phyloP scores from a whole-genome alignment of 129 eudicot species.

The Silybum marianum region DNA sequence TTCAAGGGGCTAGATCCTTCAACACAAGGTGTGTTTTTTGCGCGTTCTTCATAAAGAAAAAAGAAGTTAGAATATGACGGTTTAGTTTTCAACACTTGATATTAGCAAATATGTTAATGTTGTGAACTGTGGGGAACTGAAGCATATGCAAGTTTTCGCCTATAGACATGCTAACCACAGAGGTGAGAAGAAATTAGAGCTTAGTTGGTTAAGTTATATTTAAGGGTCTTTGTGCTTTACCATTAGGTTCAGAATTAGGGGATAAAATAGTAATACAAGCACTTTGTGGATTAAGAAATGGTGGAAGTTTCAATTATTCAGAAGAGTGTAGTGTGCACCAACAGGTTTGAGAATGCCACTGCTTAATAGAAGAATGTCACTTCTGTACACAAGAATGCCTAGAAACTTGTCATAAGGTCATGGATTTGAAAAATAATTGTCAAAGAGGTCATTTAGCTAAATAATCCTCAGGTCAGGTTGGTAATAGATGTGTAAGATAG shows the following conservation, averaged over 20 bases:
- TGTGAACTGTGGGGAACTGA: neutral
- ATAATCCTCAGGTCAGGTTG: neutral
- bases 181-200: neutral
- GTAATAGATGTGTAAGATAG: neutral
- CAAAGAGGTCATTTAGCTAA: neutral
- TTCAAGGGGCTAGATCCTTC: neutral
- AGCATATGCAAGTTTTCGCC: neutral
- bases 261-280: neutral
- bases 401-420: neutral
- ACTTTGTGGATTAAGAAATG: neutral
- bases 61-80: too few species aligned
- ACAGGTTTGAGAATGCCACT: neutral
- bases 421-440: neutral
- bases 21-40: neutral
- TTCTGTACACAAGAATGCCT: neutral
- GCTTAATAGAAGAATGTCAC: neutral
- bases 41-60: neutral
- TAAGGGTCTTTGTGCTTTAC: neutral
- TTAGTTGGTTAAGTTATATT: neutral
- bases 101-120: neutral
- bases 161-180: neutral
- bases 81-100: neutral
- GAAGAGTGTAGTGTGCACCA: neutral
- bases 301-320: neutral
- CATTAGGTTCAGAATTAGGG: neutral